Evolutionary conservation across 2,329 filamentous ascomycete genomes (phyloP).

Genomic region (Xylariaceae sp.): DNA sequence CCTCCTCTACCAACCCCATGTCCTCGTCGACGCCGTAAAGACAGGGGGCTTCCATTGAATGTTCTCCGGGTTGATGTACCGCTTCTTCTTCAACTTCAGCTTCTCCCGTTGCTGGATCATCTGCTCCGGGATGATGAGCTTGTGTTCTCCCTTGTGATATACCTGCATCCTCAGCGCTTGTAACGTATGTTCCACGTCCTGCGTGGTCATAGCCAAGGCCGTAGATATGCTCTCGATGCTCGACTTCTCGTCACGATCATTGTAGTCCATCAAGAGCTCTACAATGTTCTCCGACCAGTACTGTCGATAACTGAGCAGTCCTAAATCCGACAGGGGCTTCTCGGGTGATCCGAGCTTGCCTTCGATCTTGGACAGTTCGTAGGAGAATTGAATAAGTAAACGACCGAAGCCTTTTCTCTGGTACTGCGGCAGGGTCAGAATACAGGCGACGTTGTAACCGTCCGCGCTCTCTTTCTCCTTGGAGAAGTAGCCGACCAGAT

Average conservation of each 20-base stretch:
- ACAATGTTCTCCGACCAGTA: slow-evolving; percentile 97
- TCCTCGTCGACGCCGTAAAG: slow-evolving; percentile 81
- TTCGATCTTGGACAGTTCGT: slow-evolving; percentile 93
- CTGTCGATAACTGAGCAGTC: slow-evolving; percentile 87
- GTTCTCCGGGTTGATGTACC: slow-evolving; percentile 68
- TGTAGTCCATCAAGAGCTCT: slow-evolving; percentile 71
- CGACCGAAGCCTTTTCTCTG: slow-evolving; percentile 92
- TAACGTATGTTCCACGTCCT: slow-evolving; percentile 90
- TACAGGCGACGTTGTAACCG: slow-evolving; percentile 97
- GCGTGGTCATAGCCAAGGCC: slow-evolving; percentile 87
- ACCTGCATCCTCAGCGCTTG: slow-evolving; percentile 93
- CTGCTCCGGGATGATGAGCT: slow-evolving; percentile 85
- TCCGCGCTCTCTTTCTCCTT: slow-evolving; percentile 98
- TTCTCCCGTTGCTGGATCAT: slow-evolving; percentile 75
- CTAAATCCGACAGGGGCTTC: slow-evolving; percentile 91
- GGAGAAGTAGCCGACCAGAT: slow-evolving; percentile 98
- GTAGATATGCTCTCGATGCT: slow-evolving; percentile 82
- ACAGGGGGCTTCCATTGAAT: slow-evolving; percentile 96
- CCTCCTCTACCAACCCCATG: slow-evolving; percentile 84
- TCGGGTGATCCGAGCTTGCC: slow-evolving; percentile 93
- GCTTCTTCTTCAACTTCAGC: slow-evolving; percentile 70
- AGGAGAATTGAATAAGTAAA: slow-evolving; percentile 93
- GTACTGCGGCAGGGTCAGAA: slow-evolving; percentile 91
- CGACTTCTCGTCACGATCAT: slow-evolving; percentile 63
- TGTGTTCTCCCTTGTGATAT: slow-evolving; percentile 94